These are phyloP conservation scores for Quercus berberidifolia DNA, from an alignment of 306 rosid species.

Conservation along the genomic window DNA sequence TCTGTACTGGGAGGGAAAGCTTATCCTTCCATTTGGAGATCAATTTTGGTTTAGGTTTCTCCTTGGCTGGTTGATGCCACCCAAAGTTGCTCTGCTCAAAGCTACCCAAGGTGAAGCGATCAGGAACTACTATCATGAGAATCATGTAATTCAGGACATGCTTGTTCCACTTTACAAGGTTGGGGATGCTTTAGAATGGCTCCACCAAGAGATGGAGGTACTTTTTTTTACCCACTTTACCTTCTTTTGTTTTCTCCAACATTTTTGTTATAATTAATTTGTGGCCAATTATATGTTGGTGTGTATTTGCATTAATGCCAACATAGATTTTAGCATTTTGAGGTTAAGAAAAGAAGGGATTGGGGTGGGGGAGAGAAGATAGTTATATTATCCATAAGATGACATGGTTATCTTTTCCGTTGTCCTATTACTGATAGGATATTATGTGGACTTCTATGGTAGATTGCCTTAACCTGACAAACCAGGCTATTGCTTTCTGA, in stretches of 20 bases:
- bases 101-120: constrained; percentile 99
- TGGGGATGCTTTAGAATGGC: constrained; percentile 94
- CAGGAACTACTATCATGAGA: constrained; percentile 93
- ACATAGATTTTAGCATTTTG: neutral
- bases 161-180: constrained; percentile 92
- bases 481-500: neutral
- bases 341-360: neutral
- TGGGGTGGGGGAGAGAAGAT: neutral
- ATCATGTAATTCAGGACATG: constrained; percentile 96
- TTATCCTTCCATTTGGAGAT: constrained; percentile 93
- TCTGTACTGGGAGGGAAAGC: constrained; percentile 98
- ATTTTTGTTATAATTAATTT: neutral
- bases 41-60: constrained; percentile 90
- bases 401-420: neutral
- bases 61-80: constrained; percentile 98
- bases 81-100: constrained; percentile 92
- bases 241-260: neutral
- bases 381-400: neutral
- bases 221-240: constrained; percentile 2
- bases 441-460: neutral
- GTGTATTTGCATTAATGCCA: neutral
- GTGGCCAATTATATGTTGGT: neutral
- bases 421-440: neutral
- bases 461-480: neutral
- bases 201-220: constrained; percentile 97